These are phyloP conservation scores for Penicillium arizonense DNA, from an alignment of 495 filamentous ascomycete species.

Conservation along the genomic window DNA sequence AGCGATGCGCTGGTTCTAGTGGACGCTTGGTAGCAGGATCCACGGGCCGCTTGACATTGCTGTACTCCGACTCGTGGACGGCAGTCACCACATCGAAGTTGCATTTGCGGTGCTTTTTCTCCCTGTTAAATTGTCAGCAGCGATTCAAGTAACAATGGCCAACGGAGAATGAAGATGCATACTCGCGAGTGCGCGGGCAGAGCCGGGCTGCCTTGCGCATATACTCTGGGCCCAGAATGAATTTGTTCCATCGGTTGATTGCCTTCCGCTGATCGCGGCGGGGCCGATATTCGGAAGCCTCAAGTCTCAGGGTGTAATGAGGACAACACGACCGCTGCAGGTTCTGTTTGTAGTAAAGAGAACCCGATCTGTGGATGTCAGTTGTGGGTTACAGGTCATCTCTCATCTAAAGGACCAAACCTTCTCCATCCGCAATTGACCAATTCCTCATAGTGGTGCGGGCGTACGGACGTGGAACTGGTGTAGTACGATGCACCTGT, in stretches of 20 bases:
- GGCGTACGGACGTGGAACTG: constrained; percentile 62
- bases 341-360: constrained; percentile 92
- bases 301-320: constrained; percentile 90
- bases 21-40: constrained; percentile 52
- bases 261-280: constrained; percentile 81
- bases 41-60: constrained; percentile 51
- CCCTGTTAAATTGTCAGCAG: constrained; percentile 39
- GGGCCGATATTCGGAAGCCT: constrained; percentile 67
- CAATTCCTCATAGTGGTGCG: constrained; percentile 74
- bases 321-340: constrained; percentile 81
- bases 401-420: constrained; percentile 35
- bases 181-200: constrained; percentile 76
- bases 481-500: constrained; percentile 85
- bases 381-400: neutral
- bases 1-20: constrained; percentile 72
- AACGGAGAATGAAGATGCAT: constrained; percentile 21
- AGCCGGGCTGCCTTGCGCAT: constrained; percentile 67
- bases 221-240: constrained; percentile 78
- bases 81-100: constrained; percentile 70
- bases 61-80: constrained; percentile 70
- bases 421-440: constrained; percentile 90
- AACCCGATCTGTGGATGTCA: constrained; percentile 56
- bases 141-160: neutral
- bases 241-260: constrained; percentile 86
- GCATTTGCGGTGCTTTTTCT: constrained; percentile 69